Evolutionary conservation across 202 grass and related monocot genomes (phyloP).

Genomic region (Brachypodium distachyon): DNA sequence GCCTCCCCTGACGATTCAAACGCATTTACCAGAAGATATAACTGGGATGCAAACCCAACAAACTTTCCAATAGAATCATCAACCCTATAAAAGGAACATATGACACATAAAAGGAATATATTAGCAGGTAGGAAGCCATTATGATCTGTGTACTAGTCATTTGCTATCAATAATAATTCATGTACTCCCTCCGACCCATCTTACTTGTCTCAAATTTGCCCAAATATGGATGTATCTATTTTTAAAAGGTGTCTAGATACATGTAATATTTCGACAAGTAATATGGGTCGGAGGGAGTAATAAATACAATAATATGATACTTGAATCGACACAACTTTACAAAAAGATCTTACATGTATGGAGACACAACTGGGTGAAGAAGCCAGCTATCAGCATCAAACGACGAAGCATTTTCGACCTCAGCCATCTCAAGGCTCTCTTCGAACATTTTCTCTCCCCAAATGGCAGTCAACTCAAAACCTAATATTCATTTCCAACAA

Average conservation of each 20-base stretch:
- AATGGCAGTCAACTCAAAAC: constrained; percentile 77
- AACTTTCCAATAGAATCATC: constrained; percentile 83
- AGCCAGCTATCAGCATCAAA: constrained; percentile 92
- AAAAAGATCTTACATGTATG: constrained; percentile 58
- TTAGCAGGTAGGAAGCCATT: not conserved
- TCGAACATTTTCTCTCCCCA: constrained; percentile 79
- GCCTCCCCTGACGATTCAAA: constrained; percentile 57
- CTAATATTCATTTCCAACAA: constrained; percentile 19
- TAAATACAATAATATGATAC: not conserved
- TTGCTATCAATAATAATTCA: not conserved
- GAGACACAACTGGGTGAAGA: constrained; percentile 65
- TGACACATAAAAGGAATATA: not conserved
- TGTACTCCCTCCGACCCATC: no score
- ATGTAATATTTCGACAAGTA: no score
- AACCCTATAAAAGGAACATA: constrained; percentile 50
- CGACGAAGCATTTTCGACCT: constrained; percentile 87
- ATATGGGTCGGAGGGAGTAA: no score
- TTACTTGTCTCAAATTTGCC: no score
- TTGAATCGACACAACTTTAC: not conserved
- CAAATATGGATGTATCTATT: no score
- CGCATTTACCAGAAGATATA: constrained; percentile 73
- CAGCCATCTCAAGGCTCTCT: constrained; percentile 94
- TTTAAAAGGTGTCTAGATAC: no score
- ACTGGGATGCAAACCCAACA: constrained; percentile 95
- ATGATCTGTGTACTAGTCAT: not conserved